phyloP scores from a whole-genome alignment of 495 filamentous ascomycete species.

The Penicillium egyptiacum region DNA sequence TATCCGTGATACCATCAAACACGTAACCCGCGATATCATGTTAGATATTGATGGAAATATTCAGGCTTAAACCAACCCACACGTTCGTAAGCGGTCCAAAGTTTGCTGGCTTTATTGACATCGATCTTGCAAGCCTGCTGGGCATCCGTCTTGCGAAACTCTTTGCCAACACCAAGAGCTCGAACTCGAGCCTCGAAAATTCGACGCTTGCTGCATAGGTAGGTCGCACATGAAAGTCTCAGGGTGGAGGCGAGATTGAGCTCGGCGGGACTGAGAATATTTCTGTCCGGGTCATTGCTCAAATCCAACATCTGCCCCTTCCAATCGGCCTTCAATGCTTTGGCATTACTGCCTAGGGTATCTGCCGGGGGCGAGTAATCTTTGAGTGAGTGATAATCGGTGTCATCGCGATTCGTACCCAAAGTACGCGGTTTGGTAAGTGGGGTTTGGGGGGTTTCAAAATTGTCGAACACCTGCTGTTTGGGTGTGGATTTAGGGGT shows the following conservation, averaged over 20 bases:
- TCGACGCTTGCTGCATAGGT: constrained; percentile 90
- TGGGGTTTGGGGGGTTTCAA: constrained; percentile 37
- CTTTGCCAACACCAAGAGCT: constrained; percentile 68
- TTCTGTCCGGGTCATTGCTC: constrained; percentile 70
- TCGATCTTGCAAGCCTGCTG: constrained; percentile 98
- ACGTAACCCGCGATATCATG: constrained; percentile 24
- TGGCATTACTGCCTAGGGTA: constrained; percentile 64
- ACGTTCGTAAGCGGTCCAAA: constrained; percentile 88
- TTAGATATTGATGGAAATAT: constrained; percentile 56
- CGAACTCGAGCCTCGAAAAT: constrained; percentile 81
- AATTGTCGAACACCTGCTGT: constrained; percentile 46
- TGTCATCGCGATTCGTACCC: constrained; percentile 74
- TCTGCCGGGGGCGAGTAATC: constrained; percentile 75
- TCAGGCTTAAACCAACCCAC: constrained; percentile 81
- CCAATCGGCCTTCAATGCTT: constrained; percentile 80
- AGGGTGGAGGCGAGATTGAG: constrained; percentile 74
- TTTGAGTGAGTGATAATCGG: constrained; percentile 74
- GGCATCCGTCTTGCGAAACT: constrained; percentile 96
- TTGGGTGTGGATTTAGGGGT: constrained; percentile 50
- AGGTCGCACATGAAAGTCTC: constrained; percentile 84
- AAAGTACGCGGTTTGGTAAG: constrained; percentile 45
- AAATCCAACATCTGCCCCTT: constrained; percentile 80
- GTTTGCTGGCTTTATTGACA: constrained; percentile 96
- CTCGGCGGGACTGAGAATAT: constrained; percentile 79
- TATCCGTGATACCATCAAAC: constrained; percentile 1